Evolutionary conservation across 371 early-diverging fungal genomes (phyloP).

Genomic region (Mortierella sp.): DNA sequence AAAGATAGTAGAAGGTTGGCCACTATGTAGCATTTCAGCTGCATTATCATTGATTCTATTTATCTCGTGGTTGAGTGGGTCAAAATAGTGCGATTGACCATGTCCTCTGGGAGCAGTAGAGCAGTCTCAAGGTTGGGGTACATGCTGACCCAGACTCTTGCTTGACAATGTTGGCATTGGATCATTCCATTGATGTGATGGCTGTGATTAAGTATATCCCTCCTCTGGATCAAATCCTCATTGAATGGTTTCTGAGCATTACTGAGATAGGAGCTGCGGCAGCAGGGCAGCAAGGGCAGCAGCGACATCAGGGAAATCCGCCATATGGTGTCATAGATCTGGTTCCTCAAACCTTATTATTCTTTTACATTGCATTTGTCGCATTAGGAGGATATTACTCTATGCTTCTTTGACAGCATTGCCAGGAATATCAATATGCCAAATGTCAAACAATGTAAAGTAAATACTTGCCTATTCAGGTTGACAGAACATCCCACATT

Average conservation of each 20-base stretch:
- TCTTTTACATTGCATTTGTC: too few species aligned
- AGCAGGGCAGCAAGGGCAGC: not conserved
- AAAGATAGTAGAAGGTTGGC: not conserved
- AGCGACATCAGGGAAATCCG: not conserved
- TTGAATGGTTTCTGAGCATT: not conserved
- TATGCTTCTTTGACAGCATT: too few species aligned
- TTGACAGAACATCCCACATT: too few species aligned
- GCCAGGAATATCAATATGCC: too few species aligned
- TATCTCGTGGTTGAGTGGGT: not conserved
- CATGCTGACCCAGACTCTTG: not conserved
- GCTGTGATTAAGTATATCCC: not conserved
- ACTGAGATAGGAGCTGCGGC: not conserved
- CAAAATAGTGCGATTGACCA: not conserved
- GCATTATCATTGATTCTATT: not conserved
- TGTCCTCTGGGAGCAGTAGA: not conserved
- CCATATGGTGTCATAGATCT: too few species aligned
- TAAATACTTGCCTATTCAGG: too few species aligned
- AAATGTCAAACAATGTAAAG: too few species aligned
- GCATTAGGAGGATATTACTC: too few species aligned
- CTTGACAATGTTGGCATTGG: not conserved
- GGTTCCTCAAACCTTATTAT: too few species aligned
- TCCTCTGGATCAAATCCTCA: not conserved
- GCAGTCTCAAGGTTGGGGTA: not conserved
- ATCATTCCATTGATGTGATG: not conserved
- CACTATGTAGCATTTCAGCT: not conserved